Evolutionary conservation across 108 stramenopile species (phyloP).

Genomic region (Cyclotella baltica): DNA sequence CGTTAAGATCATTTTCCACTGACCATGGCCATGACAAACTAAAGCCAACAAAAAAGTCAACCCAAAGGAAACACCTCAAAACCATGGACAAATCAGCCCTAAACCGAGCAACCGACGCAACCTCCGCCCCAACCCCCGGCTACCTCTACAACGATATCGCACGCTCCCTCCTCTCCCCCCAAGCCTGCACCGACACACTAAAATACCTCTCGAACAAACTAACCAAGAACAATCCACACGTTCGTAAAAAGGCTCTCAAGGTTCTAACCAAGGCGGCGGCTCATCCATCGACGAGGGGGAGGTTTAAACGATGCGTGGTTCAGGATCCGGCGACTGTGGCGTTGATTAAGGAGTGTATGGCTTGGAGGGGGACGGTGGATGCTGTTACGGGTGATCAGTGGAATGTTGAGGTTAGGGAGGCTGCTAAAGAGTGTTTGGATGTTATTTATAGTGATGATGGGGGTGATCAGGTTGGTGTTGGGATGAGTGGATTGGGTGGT

Average conservation of each 20-base stretch:
- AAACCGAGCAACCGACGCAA: slow-evolving; percentile 85
- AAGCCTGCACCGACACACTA: slow-evolving; percentile 77
- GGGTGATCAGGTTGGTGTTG: slow-evolving; percentile 18
- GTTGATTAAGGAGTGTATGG: slow-evolving; percentile 89
- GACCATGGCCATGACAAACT: no score
- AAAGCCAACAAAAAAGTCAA: no score
- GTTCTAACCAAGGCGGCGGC: slow-evolving; percentile 74
- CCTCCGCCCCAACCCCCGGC: slow-evolving; percentile 95
- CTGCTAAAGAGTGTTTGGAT: slow-evolving; percentile 96
- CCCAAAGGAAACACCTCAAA: no score
- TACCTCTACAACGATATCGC: slow-evolving; percentile 98
- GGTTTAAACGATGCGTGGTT: slow-evolving; percentile 91
- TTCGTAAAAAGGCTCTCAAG: slow-evolving; percentile 92
- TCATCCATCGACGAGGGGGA: slow-evolving; percentile 62
- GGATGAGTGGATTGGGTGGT: slow-evolving; percentile 28
- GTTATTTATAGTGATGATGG: slow-evolving; percentile 87
- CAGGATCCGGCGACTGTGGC: slow-evolving; percentile 74
- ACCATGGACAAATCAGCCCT: slow-evolving; percentile 59
- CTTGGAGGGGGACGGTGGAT: slow-evolving; percentile 92
- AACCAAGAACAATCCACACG: slow-evolving; percentile 87
- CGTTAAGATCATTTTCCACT: no score
- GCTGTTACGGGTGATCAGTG: slow-evolving; percentile 95
- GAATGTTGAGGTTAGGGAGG: slow-evolving; percentile 86
- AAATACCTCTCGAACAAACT: slow-evolving; percentile 79
- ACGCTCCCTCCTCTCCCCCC: slow-evolving; percentile 82